Percentiles rank a stretch among this genome's conserved stretches.
These are phyloP conservation scores for Chiua virens DNA, from an alignment of 768 basidiomycete genomes.

Conservation along the genomic window DNA sequence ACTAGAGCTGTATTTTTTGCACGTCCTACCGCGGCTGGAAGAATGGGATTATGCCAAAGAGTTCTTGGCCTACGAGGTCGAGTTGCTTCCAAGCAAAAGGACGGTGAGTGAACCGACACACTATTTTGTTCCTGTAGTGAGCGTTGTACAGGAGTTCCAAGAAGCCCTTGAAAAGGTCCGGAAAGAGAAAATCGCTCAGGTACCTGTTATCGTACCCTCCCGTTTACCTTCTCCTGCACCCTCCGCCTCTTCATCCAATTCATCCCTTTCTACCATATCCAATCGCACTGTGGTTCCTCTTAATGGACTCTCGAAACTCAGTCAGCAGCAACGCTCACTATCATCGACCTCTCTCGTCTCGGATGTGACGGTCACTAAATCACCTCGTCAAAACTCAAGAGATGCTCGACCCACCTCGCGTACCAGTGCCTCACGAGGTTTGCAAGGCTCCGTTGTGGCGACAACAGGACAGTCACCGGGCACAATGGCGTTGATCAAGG, in stretches of 20 bases:
- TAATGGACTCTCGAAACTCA: conserved; percentile 11
- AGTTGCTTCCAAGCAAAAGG: conserved; percentile 50
- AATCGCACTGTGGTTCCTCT: conserved; percentile 69
- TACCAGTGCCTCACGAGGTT: conserved; percentile 13
- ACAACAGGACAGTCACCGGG: conserved; percentile 20
- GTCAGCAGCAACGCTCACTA: conserved; percentile 11
- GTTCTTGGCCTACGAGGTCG: conserved; percentile 71
- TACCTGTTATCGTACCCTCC: conserved; percentile 25
- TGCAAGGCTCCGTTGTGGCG: conserved; percentile 8
- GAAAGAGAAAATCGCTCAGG: conserved; percentile 21
- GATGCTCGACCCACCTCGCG: conserved; percentile 7
- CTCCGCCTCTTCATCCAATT: conserved; percentile 58
- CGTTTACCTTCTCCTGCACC: conserved; percentile 48
- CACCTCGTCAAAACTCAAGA: conserved; percentile 6
- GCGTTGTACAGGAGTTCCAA: conserved; percentile 33
- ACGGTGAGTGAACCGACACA: conserved; percentile 42
- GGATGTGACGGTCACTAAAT: conserved; percentile 27
- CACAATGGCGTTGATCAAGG: conserved; percentile 45
- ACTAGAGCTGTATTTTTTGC: conserved; percentile 73
- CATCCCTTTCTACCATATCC: conserved; percentile 70
- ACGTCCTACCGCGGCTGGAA: conserved; percentile 66
- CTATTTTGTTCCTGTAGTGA: conserved; percentile 4
- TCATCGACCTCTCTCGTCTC: conserved; percentile 27
- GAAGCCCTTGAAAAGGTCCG: conserved; percentile 29
- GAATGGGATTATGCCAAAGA: conserved; percentile 82